Evolutionary conservation across 2,329 filamentous ascomycete species (phyloP), one percentile per base, ranked within the genome.

Genomic region (Byssochlamys sp.): DNA sequence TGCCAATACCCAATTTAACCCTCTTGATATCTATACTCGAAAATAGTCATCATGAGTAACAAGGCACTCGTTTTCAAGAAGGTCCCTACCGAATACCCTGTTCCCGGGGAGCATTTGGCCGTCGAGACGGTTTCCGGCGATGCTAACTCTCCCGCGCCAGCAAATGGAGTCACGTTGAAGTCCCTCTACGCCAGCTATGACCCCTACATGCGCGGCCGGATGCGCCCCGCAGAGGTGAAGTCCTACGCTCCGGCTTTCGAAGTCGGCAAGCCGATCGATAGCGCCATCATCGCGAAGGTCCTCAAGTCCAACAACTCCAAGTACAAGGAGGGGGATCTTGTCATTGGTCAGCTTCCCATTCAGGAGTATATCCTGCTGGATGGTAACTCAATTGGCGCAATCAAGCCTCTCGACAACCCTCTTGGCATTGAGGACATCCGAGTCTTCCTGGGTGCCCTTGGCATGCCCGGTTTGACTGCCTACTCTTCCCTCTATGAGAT

Each of bases 131-230:
- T 81, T 59, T 79, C 83, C 24, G 85, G 91, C 62, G 88, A 94
- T 69, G 74, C 85, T 63, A 67, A 65, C 55, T 65, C 70, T 27
- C 63, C 81, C 4, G 80, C 84, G 28, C 80, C 84, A 26, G 71
- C 81, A 51, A 87, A 88, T 61, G 86, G 90, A 48, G 71, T 95
- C 53, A 83, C 83, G 31, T 75, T 87, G 62, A 83, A 90, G 75
- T 82, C 87, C 65, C 81, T 87, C 67, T 90, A 88, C 72, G 79
- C 85, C 62, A 91, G 88, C 48, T 87, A 87, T 75, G 90, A 95
- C 73, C 90, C 90, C 1, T 95, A 95, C 77, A 84, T 89, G 78
- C 87, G 91, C 58, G 88, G 87, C 60, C 83, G 84, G 64, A 91
- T 95, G 88, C 85, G 89, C 53, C 73, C 79, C 53, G 69, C 87